These are phyloP conservation scores for Raphanus hybrid DNA, from an alignment of 441 rosid genomes.

Conservation along the genomic window DNA sequence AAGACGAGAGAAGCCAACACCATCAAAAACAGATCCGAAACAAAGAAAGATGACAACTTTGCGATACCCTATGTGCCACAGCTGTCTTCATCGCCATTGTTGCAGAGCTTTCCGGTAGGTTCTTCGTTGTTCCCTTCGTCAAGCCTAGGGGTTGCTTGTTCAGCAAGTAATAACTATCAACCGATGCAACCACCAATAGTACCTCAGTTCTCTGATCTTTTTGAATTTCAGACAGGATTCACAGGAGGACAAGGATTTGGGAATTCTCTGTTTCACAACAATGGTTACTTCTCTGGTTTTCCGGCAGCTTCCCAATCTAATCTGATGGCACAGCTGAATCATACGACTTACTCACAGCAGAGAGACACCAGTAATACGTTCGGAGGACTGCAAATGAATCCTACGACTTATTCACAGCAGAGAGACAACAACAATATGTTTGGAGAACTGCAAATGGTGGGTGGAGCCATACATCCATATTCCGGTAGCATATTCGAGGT, in stretches of 20 bases:
- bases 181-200: slow-evolving; percentile 21
- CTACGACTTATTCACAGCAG: slow-evolving; percentile 19
- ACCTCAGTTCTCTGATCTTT: slow-evolving; percentile 28
- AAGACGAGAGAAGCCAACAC: slow-evolving; percentile 25
- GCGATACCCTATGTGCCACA: slow-evolving; percentile 27
- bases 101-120: slow-evolving; percentile 29
- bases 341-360: slow-evolving; percentile 21
- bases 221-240: slow-evolving; percentile 29
- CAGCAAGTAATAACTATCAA: slow-evolving; percentile 33
- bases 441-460: slow-evolving; percentile 23
- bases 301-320: slow-evolving; percentile 32
- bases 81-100: slow-evolving; percentile 7
- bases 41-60: slow-evolving; percentile 24
- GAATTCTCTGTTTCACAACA: slow-evolving; percentile 27
- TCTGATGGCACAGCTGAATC: slow-evolving; percentile 29
- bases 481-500: slow-evolving; percentile 1
- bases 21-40: slow-evolving; percentile 27
- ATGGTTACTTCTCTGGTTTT: slow-evolving; percentile 36
- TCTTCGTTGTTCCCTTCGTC: slow-evolving; percentile 29
- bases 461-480: slow-evolving; percentile 21
- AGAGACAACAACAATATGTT: slow-evolving; percentile 33
- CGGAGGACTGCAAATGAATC: slow-evolving; percentile 22
- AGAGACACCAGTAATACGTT: slow-evolving; percentile 30
- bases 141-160: slow-evolving; percentile 17
- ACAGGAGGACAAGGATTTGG: slow-evolving; percentile 28